Evolutionary conservation across 768 basidiomycete species (phyloP).

Genomic region (Arthromyces matolae): DNA sequence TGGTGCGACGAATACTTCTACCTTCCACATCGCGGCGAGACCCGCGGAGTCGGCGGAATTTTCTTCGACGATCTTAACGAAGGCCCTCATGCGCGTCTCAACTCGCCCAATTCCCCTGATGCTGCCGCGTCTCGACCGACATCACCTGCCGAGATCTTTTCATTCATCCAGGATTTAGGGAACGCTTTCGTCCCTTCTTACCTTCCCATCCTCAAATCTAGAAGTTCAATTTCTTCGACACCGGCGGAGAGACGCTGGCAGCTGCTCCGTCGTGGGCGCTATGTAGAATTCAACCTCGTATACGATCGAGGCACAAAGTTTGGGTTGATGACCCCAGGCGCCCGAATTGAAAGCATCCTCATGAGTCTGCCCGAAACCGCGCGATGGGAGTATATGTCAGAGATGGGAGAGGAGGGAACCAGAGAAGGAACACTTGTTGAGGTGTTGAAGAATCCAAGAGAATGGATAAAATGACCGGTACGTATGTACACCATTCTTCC

Average conservation of each 20-base stretch:
- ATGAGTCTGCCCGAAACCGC: constrained; percentile 88
- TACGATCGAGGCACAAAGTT: constrained; percentile 88
- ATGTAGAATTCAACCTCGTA: constrained; percentile 93
- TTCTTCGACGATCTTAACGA: constrained; percentile 93
- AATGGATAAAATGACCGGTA: constrained; percentile 47
- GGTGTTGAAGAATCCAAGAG: constrained; percentile 56
- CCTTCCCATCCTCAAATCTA: constrained; percentile 72
- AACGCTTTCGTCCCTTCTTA: constrained; percentile 88
- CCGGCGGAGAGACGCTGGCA: constrained; percentile 87
- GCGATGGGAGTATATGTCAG: constrained; percentile 86
- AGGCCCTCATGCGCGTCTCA: constrained; percentile 62
- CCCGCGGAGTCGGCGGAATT: constrained; percentile 88
- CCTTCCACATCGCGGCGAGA: constrained; percentile 82
- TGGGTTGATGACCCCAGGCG: constrained; percentile 78
- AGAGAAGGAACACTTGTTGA: constrained; percentile 64
- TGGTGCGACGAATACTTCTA: constrained; percentile 99
- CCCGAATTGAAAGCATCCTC: constrained; percentile 84
- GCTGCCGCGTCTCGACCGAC: constrained; percentile 40
- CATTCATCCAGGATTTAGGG: constrained; percentile 67
- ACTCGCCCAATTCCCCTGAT: constrained; percentile 26
- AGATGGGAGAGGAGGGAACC: constrained; percentile 62
- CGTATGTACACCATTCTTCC: neutral
- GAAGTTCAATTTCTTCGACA: constrained; percentile 52
- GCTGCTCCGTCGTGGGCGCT: constrained; percentile 82
- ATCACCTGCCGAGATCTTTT: constrained; percentile 69